Base-by-base conservation (phyloP, 2,329 filamentous ascomycete genomes). In the Orbilia brochopaga region DNA sequence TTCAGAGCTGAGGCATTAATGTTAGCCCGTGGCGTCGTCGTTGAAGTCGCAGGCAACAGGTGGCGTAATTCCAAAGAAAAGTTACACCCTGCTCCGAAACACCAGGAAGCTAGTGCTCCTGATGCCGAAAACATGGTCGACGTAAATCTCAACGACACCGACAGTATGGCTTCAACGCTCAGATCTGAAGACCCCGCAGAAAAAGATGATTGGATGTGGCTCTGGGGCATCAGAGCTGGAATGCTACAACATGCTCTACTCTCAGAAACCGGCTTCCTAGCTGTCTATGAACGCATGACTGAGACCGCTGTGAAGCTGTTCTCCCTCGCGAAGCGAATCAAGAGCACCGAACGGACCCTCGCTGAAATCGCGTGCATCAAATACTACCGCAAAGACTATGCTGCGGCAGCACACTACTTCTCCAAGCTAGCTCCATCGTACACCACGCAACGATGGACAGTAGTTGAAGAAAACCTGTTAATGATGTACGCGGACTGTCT, bases 281-380 rank as follows among this genome's bases (percentile, higher is more conserved):
- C 69, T 15, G 62, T 65, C 30, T 90, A 88, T 76, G 87, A 93
- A 77, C 87, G 86, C 8, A 82, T 97, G n/a, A 96, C 91, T 6
- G 89, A 94, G 75, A 88, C 90, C 73, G 88, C 92, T 1, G 85
- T 95, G 64, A 89, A 90, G 1, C 90, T 96, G 77, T 95, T 90
- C 78, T 87, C 87, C 13, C 86, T 91, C 2, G 91, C 92, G 2
- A 89, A 88, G 62, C 89, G 93, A 74, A 83, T 83, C 0, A 89
- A 95, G 75, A 90, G 91, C 6, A 88, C 90, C 0, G 88, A 95
- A 75, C 85, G 87, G 19, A 87, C 88, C 70, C 86, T 92, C 79
- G 89, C 91, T 8, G 94, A 99, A 79, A 84, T 97, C 51, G 94
- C 92, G 0, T 85, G 94, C 3, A 82, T 97, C 56, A 92, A 93